These are phyloP conservation scores for Globisporangium orthogonon DNA, from an alignment of 352 stramenopile species.

Conservation along the genomic window DNA sequence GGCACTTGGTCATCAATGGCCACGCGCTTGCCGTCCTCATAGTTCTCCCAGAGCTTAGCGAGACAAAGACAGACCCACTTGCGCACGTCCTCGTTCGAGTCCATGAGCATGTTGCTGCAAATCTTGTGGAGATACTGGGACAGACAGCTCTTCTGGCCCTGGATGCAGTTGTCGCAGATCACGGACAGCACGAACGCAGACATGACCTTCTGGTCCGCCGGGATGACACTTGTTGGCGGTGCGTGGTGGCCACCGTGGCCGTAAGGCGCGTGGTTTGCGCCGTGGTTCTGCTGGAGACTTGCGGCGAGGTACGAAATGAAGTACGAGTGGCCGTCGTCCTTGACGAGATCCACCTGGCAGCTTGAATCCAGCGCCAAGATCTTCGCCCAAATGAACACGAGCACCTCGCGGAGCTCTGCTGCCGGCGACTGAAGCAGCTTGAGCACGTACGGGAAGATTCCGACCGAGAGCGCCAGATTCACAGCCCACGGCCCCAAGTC, in stretches of 20 bases:
- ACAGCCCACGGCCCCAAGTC: conserved; percentile 91
- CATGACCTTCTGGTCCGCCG: conserved; percentile 91
- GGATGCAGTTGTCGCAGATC: conserved; percentile 90
- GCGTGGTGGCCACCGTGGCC: conserved; percentile 7
- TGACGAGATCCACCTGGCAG: conserved; percentile 95
- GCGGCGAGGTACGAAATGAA: conserved; percentile 93
- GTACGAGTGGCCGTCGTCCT: conserved; percentile 93
- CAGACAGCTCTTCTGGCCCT: conserved; percentile 92
- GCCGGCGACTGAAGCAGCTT: conserved; percentile 96
- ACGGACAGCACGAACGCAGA: conserved; percentile 94
- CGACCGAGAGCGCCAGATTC: conserved; percentile 91
- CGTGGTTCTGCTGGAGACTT: conserved; percentile 51
- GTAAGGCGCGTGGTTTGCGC: conserved; percentile 5
- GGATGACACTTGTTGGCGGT: conserved; percentile 35
- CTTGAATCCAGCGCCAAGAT: conserved; percentile 96
- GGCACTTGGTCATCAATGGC: conserved; percentile 86
- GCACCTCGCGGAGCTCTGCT: conserved; percentile 93
- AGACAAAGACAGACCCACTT: conserved; percentile 91
- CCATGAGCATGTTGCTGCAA: conserved; percentile 54
- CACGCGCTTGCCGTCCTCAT: conserved; percentile 82
- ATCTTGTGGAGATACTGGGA: conserved; percentile 86
- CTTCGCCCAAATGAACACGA: conserved; percentile 92
- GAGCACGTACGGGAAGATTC: conserved; percentile 98
- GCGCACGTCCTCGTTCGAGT: conserved; percentile 61
- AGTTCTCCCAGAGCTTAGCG: conserved; percentile 93